Base-by-base conservation (phyloP, 2,329 filamentous ascomycete genomes). In the Phialocephala subalpina region DNA sequence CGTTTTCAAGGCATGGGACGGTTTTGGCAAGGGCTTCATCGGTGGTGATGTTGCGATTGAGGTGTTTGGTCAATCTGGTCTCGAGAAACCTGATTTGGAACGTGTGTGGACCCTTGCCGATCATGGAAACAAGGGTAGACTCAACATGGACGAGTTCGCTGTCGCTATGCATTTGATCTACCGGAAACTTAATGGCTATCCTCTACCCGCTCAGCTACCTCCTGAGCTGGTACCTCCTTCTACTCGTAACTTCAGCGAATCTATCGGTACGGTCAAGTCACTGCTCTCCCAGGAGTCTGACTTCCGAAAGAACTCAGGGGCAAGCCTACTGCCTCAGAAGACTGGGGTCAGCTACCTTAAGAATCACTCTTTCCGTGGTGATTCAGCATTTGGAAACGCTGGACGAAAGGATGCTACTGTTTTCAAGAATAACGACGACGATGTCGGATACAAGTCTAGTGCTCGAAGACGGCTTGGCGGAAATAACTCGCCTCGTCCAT, bases 131-230 rank as follows among this genome's bases (percentile, higher is more conserved):
- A 96, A 96, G 78, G 96, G 96, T 20, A 91, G 94, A 63, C 86
- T 99, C 35, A 94, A 99, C 74, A 87, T 98, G 75, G 96, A 99
- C 77, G 96, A 99, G 76, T 99, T 99, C 76, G 94, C 96, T 9
- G 95, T 99, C 60, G 94, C 94, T 11, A 99, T 99, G 96, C 96
- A 99, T 85, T 82, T 99, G 80, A 99, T 99, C 74, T 99, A 99
- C 81, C 88, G 96, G 73, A 97, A 97, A 77, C 86, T 99, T 61
- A 98, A 99, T 74, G 95, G 95, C 40, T 98, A 98, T 75, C 94
- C 95, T 1, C 85, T 98, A 36, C 96, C 96, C 18, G 92, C 90
- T 74, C 90, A 91, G 53, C 85, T 99, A 12, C 96, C 96, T 9
- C 89, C 96, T 0, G 96, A 99, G 82, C 87, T 99, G 67, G 90